phyloP scores from a whole-genome alignment of 2,329 filamentous ascomycete species.

The Fusarium miscanthi region DNA sequence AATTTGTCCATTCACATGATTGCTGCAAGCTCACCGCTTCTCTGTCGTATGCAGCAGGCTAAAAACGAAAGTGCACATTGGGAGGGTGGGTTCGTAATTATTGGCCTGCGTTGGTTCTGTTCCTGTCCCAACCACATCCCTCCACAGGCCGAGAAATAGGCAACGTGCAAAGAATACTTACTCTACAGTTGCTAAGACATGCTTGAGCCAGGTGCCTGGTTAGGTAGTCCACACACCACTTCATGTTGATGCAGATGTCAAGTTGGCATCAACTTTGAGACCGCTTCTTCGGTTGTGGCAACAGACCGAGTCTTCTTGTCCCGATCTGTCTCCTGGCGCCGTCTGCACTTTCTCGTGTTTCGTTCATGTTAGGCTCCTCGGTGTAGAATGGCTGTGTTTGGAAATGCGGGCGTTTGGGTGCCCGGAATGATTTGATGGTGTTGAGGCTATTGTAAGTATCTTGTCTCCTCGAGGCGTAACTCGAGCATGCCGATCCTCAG shows the following conservation, averaged over 20 bases:
- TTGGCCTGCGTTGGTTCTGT: constrained; percentile 14
- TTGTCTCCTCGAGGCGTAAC: neutral
- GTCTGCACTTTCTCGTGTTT: neutral
- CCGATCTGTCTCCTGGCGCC: neutral
- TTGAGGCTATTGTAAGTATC: neutral
- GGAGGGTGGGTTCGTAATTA: neutral
- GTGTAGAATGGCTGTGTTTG: constrained; percentile 12
- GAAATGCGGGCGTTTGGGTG: neutral
- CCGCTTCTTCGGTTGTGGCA: constrained; percentile 4
- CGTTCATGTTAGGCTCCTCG: neutral
- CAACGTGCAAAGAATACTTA: neutral
- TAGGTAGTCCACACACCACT: neutral
- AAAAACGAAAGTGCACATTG: neutral
- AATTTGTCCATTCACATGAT: neutral
- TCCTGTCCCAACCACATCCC: neutral
- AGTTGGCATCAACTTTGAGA: constrained; percentile 11
- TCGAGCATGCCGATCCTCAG: neutral
- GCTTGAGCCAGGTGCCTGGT: constrained; percentile 1
- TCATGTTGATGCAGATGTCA: constrained; percentile 18
- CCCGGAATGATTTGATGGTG: neutral
- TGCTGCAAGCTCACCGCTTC: constrained; percentile 9
- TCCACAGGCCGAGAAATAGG: neutral
- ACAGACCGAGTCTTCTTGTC: neutral
- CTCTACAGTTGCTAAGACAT: neutral
- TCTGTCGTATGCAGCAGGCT: neutral